Base-by-base conservation (phyloP, 805 yeast species). In the Ogataea populi-albae region DNA sequence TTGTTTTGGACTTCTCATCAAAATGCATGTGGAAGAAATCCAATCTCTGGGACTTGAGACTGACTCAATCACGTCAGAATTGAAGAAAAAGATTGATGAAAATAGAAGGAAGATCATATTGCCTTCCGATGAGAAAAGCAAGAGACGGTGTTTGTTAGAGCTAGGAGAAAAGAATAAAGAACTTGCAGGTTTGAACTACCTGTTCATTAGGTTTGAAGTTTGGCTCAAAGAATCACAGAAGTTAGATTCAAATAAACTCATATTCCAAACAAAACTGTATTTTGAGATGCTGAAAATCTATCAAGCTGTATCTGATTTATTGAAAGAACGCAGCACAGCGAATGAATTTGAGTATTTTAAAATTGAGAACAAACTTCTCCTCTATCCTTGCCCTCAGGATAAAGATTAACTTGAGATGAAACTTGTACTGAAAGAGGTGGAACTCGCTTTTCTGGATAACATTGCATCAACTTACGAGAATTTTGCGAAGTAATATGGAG, bases 301-400 rank as follows among this genome's bases (percentile, higher is more conserved):
- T 12, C 35, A 32, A 18, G 23, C 35, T 14, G 5, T 32, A n/a
- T 32, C 35, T 5, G 16, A 25, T 12, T 10, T 14, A 10, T 11
- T 32, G n/a, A 17, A 17, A 11, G 16, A 12, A 5, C 12, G 30
- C 18, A 17, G 26, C 10, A 21, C 8, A 9, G 11, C 5, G 15
- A n/a, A 23, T 23, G 4, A 15, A 11, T n/a, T 11, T 7, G n/a
- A 12, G 7, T 23, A 4, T 17, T 32, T 32, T 14, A 15, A 26
- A 11, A 5, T 32, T n/a, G 18, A 25, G 9, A 12, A 6, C 8
- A 7, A 18, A 14, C 23, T 24, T 11, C 26, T 32, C 15, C 35
- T 19, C 15, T 32, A 10, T 12, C 35, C 35, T 7, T 7, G 6
- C 14, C 14, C 35, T n/a, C n/a, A n/a, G n/a, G n/a, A n/a, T n/a